Conservation (phyloP, 23 red algal genomes). For the Gracilariopsis chorda region DNA sequence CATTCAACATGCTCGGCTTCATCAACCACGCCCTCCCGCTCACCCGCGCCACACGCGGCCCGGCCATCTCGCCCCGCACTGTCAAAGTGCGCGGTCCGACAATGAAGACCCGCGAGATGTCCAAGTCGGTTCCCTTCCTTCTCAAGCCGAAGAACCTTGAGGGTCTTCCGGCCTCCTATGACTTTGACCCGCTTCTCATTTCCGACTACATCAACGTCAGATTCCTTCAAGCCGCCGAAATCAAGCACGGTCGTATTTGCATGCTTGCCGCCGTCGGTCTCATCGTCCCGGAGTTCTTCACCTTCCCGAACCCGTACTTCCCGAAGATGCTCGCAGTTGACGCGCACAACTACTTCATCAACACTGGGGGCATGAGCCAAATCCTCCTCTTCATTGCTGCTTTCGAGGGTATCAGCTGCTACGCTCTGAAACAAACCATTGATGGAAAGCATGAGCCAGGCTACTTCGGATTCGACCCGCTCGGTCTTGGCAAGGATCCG, state of each 20-base stretch:
- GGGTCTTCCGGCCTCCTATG: conserved; percentile 77
- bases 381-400: conserved; percentile 82
- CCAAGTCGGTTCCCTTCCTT: conserved; percentile 93
- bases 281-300: conserved; percentile 91
- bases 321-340: conserved; percentile 87
- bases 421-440: conserved; percentile 81
- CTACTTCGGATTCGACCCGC: conserved; percentile 94
- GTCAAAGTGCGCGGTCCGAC: conserved; percentile 3
- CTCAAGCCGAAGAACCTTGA: conserved; percentile 89
- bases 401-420: conserved; percentile 86
- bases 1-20: conserved; percentile 54
- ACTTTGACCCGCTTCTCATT: conserved; percentile 97
- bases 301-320: conserved; percentile 70
- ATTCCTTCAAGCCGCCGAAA: conserved; percentile 87
- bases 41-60: background rate
- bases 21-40: conserved; percentile 35
- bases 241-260: conserved; percentile 97
- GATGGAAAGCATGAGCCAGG: conserved; percentile 94
- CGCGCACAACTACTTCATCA: conserved; percentile 88
- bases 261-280: conserved; percentile 96
- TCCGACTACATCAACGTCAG: conserved; percentile 75
- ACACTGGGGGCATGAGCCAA: conserved; percentile 88
- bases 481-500: conserved; percentile 83
- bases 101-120: conserved; percentile 54
- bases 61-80: background rate